Base-by-base conservation (phyloP, 345 rosid species). In the Mallotus nudiflorus region DNA sequence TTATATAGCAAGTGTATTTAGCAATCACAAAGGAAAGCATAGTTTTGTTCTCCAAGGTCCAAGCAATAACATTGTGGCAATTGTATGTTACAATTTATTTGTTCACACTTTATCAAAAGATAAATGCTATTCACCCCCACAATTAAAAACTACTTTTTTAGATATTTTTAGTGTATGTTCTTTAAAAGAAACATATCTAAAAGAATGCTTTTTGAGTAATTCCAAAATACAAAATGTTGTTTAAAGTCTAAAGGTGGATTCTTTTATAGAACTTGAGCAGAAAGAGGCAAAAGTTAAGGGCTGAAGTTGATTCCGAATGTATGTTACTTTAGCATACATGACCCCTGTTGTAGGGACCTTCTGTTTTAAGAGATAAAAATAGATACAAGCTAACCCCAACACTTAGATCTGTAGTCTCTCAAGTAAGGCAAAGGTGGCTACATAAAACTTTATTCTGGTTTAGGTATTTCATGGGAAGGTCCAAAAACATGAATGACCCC, bases 401-500 rank as follows among this genome's bases (percentile, higher is more conserved):
- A 22, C 42, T 10, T 42, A 54, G 59, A 59, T 66, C 65, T 78
- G 77, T 70, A 62, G 74, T 57, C 68, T 46, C 56, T 25, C n/a
- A 66, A 57, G 77, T 61, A 44, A 69, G 76, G 71, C 82, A 78
- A 65, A 65, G 33, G 40, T 65, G 73, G 63, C 27, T 54, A 56
- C 58, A 27, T 35, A 48, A 64, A n/a, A 66, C 70, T 69, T 46
- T 39, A 19, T 28, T 66, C 37, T 29, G 48, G 37, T 62, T n/a
- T 58, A 56, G 51, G 15, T 46, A 33, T 62, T 25, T 51, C 9
- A 25, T 28, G 24, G 50, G 37, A 49, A 73, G 44, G 25, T 55
- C 60, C 55, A 48, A 71, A 61, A 78, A 75, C 71, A 73, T 46
- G 63, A 42, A 37, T 51, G 82, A 42, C 84, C 71, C 72, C 12